Evolutionary conservation across 768 basidiomycete species (phyloP), one percentile per base, ranked within the genome.

Genomic region (Sarcomyxa edulis): DNA sequence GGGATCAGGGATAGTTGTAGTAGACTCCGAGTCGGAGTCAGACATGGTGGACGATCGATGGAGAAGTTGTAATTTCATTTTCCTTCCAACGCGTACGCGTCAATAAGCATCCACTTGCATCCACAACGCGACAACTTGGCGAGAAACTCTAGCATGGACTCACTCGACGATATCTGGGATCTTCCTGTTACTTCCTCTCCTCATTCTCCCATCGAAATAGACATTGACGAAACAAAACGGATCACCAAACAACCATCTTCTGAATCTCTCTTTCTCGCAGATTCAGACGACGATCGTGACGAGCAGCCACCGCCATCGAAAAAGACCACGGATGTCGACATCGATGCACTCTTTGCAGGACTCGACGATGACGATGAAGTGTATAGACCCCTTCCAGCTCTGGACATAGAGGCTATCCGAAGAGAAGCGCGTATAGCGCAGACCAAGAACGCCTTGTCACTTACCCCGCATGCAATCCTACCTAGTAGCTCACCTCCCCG

Each of bases 141-240:
- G 26, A 67, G 65, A 64, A 46, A 53, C 50, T 53, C 56, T 14
- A 16, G 14, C 9, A 33, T 19, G 22, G 18, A 11, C 19, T 53
- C 71, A 26, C 53, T 80, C 55, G 71, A 72, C 47, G 64, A 69
- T 47, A 83, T 84, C 54, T 83, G 76, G 76, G 71, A 82, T 48
- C 71, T 68, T 16, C 71, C 74, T 25, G 51, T 68, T 44, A 60
- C 54, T 16, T 49, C 61, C 30, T 51, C 56, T 14, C 34, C 40
- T 35, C 26, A 37, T 23, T n/a, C n/a, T n/a, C 43, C 48, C 48
- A 11, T 45, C 48, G 9, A 49, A 51, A 15, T 48, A 14, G 26
- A 44, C 14, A 36, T 33, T 3, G 52, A 61, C 20, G 43, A 49
- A n/a, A n/a, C 10, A 54, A 55, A 0, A 40, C 4, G 64, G 61